Evolutionary conservation across 2,329 filamentous ascomycete species (phyloP).

Genomic region (Lithohypha guttulata): DNA sequence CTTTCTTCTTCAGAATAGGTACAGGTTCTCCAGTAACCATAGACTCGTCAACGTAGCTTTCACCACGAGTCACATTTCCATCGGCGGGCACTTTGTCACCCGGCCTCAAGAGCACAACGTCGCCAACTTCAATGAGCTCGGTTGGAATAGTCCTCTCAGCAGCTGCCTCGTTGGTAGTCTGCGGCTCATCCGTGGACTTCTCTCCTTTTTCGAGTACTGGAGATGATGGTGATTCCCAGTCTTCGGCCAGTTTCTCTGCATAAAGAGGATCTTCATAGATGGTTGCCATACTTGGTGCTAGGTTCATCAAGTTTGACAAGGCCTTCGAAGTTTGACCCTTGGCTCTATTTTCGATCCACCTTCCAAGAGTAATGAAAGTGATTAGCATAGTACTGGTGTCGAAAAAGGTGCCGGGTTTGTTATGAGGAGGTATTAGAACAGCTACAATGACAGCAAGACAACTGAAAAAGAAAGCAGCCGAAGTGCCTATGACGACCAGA

Average conservation of each 20-base stretch:
- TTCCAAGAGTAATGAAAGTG: conserved; percentile 83
- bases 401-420: conserved; percentile 77
- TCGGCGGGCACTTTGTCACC: conserved; percentile 96
- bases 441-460: conserved; percentile 77
- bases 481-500: conserved; percentile 84
- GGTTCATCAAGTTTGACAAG: conserved; percentile 84
- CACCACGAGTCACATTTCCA: conserved; percentile 72
- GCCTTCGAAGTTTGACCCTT: conserved; percentile 96
- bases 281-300: conserved; percentile 91
- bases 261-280: conserved; percentile 94
- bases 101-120: conserved; percentile 83
- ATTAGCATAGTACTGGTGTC: conserved; percentile 98
- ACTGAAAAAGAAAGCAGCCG: conserved; percentile 93
- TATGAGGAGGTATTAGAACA: conserved; percentile 62
- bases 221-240: conserved; percentile 46
- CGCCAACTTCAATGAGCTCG: conserved; percentile 84
- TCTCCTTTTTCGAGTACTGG: conserved; percentile 34
- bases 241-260: conserved; percentile 77
- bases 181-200: conserved; percentile 30
- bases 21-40: conserved; percentile 98
- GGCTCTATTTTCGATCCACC: conserved; percentile 85
- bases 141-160: conserved; percentile 84
- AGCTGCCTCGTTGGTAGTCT: conserved; percentile 47
- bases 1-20: conserved; percentile 81
- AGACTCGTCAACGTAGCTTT: conserved; percentile 91